Evolutionary conservation across 1,284 basidiomycete species (phyloP).

Genomic region (Amylostereum chailletii): DNA sequence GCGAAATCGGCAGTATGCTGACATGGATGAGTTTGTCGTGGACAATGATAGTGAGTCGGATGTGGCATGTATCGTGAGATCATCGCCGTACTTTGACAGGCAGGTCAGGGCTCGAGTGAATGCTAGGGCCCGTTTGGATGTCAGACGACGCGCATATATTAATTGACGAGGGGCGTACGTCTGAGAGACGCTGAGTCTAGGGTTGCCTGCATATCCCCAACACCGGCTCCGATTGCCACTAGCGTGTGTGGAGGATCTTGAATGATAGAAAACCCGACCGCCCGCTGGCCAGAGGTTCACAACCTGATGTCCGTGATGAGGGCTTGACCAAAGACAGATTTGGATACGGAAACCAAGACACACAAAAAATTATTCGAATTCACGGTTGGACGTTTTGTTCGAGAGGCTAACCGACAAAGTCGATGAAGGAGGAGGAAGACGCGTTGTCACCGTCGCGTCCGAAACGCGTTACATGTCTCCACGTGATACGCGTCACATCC

Average conservation of each 20-base stretch:
- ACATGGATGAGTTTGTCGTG: slow-evolving; percentile 66
- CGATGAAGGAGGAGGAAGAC: too few species aligned
- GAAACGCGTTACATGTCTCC: not conserved
- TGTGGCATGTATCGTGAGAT: slow-evolving; percentile 59
- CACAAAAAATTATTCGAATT: too few species aligned
- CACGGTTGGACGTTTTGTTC: too few species aligned
- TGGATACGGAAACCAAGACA: too few species aligned
- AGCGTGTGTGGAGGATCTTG: not conserved
- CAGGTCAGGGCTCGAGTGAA: slow-evolving; percentile 66
- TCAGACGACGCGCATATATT: slow-evolving; percentile 6
- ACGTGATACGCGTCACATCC: not conserved
- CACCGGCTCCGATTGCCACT: not conserved
- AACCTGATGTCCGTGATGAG: too few species aligned
- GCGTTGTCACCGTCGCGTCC: too few species aligned
- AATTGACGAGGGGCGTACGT: slow-evolving; percentile 24
- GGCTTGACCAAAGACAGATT: too few species aligned
- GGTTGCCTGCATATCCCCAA: slow-evolving; percentile 35
- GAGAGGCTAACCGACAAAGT: too few species aligned
- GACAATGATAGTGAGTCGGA: slow-evolving; percentile 53
- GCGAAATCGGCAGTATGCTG: slow-evolving; percentile 74
- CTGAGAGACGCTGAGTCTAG: slow-evolving; percentile 36
- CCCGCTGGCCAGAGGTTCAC: too few species aligned
- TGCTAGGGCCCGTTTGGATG: slow-evolving; percentile 32
- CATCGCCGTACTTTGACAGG: slow-evolving; percentile 73
- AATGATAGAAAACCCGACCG: not conserved